Conservation (phyloP, 2,329 filamentous ascomycete species). For the Alternaria novae-zelandiae region DNA sequence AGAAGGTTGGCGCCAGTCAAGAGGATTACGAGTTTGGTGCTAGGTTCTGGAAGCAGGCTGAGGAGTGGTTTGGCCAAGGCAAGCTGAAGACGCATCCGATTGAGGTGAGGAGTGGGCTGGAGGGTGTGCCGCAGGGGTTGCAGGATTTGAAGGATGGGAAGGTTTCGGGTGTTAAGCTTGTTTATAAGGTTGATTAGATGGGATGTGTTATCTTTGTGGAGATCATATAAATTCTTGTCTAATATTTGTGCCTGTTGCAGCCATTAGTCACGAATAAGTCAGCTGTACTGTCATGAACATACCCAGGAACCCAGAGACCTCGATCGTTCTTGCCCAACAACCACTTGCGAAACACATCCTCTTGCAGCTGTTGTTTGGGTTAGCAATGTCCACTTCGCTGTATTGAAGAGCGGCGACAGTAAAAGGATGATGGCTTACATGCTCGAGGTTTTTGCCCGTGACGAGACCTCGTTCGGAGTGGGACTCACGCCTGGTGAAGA, state of each 20-base stretch:
- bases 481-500: not conserved
- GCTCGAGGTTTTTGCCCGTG: not conserved
- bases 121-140: slow-evolving; percentile 39
- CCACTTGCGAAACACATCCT: not conserved
- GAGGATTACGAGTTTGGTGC: slow-evolving; percentile 38
- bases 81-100: slow-evolving; percentile 43
- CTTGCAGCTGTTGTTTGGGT: not conserved
- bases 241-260: not conserved
- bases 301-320: not conserved
- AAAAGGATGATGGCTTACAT: not conserved
- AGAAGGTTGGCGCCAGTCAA: slow-evolving; percentile 35
- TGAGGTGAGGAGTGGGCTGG: slow-evolving; percentile 37
- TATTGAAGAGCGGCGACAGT: not conserved
- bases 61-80: slow-evolving; percentile 33
- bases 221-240: not conserved
- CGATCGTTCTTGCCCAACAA: not conserved
- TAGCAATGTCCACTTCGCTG: not conserved
- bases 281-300: not conserved
- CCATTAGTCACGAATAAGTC: not conserved
- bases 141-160: slow-evolving; percentile 41
- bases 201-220: not conserved
- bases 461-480: not conserved
- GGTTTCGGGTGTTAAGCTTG: slow-evolving; percentile 45
- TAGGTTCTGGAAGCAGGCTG: slow-evolving; percentile 32
- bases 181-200: slow-evolving; percentile 28